Base-by-base conservation (phyloP, 2,329 filamentous ascomycete genomes). In the Diaporthe citriasiana region DNA sequence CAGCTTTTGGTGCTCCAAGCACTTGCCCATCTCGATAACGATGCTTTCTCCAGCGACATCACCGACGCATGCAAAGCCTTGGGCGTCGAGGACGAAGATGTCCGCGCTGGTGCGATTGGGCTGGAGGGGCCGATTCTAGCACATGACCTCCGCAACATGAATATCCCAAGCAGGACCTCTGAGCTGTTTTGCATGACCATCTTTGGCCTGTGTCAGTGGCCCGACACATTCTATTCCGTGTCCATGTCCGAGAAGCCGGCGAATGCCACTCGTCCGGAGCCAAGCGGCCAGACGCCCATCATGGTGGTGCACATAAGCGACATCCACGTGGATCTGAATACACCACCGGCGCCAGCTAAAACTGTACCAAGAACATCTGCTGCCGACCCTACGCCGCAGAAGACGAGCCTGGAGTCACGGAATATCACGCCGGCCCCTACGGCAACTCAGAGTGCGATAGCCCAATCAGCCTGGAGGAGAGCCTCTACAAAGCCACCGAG, bases 261-360 rank as follows among this genome's bases (percentile, higher is more conserved):
- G 15, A 73, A 79, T 22, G 77, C 78, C 22, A 77, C 74, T 19
- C 83, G 86, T 19, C 83, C 85, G 22, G 55, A 72, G 1, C 82
- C 87, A 2, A 88, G 86, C 69, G 84, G 85, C 4, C 79, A 85
- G 78, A 77, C 81, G 7, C 86, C 88, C 8, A 78, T 90, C 76
- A 86, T 87, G 76, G 83, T 92, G 6, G 88, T 90, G 33, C 90
- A 92, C 77, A 88, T 89, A 79, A 90, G 88, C 17, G 90, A 92
- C 76, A 89, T 90, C 55, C 90, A 91, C 73, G 82, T 91, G 70
- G 89, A 92, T 76, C 86, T 85, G 8, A 82, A 85, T 92, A 92
- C 78, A 84, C 85, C 33, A 80, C 84, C 2, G 90, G 89, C 0
- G 83, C 88, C 9, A 90, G 84, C 77, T 84, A 86, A 30, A 84